phyloP scores from a whole-genome alignment of 805 yeast genomes.

The Pichia ethanolica region DNA sequence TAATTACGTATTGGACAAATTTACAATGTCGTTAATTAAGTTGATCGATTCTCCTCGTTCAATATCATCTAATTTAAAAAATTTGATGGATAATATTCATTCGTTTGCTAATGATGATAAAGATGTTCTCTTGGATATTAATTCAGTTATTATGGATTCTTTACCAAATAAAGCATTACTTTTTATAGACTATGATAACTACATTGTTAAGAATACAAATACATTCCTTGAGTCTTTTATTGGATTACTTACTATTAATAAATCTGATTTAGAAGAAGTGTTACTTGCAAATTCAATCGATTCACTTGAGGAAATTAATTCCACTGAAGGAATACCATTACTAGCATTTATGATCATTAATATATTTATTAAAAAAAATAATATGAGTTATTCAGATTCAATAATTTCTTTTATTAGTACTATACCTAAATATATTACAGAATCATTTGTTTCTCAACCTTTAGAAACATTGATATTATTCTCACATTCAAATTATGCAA shows the following conservation, averaged over 20 bases:
- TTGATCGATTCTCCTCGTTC: constrained; percentile 15
- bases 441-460: constrained; percentile 25
- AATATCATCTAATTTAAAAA: constrained; percentile 8
- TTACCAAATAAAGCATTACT: constrained; percentile 18
- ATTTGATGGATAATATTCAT: constrained; percentile 10
- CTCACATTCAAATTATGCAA: constrained; percentile 10
- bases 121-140: constrained; percentile 18
- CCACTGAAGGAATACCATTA: constrained; percentile 10
- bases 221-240: constrained; percentile 21
- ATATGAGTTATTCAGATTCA: constrained; percentile 15
- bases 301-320: constrained; percentile 19
- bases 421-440: constrained; percentile 29
- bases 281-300: constrained; percentile 22
- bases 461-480: constrained; percentile 28
- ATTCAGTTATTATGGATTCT: constrained; percentile 16
- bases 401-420: constrained; percentile 29
- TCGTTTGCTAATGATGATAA: constrained; percentile 13
- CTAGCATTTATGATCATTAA: constrained; percentile 25
- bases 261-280: constrained; percentile 16
- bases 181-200: constrained; percentile 9
- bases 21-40: constrained; percentile 11
- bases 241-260: constrained; percentile 11
- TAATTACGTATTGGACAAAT: constrained; percentile 7
- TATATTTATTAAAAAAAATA: constrained; percentile 20
- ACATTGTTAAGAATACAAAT: constrained; percentile 7